These are phyloP conservation scores for Cyberlindnera euphorbiae DNA, from an alignment of 805 yeast species.

Conservation along the genomic window DNA sequence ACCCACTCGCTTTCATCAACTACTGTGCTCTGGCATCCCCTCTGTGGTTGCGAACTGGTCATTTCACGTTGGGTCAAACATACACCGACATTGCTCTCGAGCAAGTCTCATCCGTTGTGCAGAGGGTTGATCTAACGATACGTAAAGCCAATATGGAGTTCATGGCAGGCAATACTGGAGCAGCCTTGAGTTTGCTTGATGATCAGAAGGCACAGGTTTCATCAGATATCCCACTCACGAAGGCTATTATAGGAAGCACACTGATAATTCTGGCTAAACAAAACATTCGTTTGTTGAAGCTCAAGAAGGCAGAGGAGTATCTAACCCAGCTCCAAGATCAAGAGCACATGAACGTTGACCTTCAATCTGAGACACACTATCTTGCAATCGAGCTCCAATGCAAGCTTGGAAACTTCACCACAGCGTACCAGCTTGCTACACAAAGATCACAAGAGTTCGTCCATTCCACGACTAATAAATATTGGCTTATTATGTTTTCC, in stretches of 20 bases:
- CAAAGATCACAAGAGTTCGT: constrained; percentile 14
- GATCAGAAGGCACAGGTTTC: constrained; percentile 24
- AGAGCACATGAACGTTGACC: constrained; percentile 24
- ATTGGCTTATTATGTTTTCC: constrained; percentile 42
- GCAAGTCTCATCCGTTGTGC: constrained; percentile 34
- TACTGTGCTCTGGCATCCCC: constrained; percentile 41
- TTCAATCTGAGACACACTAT: constrained; percentile 26
- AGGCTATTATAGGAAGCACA: constrained; percentile 37
- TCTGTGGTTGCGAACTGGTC: constrained; percentile 51
- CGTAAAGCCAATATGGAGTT: constrained; percentile 36
- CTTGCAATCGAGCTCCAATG: constrained; percentile 22
- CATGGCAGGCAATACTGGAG: constrained; percentile 36
- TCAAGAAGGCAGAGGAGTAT: constrained; percentile 22
- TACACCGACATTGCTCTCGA: constrained; percentile 45
- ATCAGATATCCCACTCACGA: constrained; percentile 28
- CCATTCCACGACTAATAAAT: constrained; percentile 28
- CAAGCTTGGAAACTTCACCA: constrained; percentile 19
- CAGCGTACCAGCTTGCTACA: constrained; percentile 22
- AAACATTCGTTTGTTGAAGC: constrained; percentile 26
- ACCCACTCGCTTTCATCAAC: constrained; percentile 32
- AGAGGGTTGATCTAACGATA: constrained; percentile 34
- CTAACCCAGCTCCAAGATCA: constrained; percentile 22
- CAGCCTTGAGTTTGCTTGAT: constrained; percentile 33
- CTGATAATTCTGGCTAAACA: constrained; percentile 34
- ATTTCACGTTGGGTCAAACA: constrained; percentile 38